phyloP scores from a whole-genome alignment of 352 stramenopile genomes.

The Aphanomyces euteiches region DNA sequence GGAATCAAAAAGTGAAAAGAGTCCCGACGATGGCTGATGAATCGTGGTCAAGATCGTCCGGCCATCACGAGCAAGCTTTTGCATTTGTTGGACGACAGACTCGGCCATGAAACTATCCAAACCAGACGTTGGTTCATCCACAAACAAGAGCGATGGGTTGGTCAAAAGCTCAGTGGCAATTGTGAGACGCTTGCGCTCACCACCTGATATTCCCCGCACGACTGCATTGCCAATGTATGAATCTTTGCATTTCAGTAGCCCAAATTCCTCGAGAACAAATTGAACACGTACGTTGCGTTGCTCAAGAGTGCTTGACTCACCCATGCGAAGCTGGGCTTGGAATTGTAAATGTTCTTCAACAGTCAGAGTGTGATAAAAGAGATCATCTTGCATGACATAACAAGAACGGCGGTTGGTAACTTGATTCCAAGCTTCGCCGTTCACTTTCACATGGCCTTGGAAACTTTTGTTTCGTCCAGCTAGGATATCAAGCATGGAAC shows the following conservation, averaged over 20 bases:
- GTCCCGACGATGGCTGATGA: conserved; percentile 69
- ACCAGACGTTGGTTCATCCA: conserved; percentile 77
- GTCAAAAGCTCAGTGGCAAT: conserved; percentile 78
- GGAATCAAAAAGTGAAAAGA: conserved; percentile 56
- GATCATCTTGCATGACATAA: conserved; percentile 88
- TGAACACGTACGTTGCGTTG: conserved; percentile 43
- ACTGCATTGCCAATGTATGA: conserved; percentile 44
- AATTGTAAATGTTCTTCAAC: conserved; percentile 87
- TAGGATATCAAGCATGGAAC: conserved; percentile 93
- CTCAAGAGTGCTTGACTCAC: conserved; percentile 29
- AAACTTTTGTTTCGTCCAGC: conserved; percentile 80
- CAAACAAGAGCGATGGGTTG: conserved; percentile 73
- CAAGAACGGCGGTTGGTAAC: conserved; percentile 35
- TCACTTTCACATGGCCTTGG: conserved; percentile 53
- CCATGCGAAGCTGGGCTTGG: conserved; percentile 75
- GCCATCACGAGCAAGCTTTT: conserved; percentile 71
- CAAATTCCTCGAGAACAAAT: conserved; percentile 52
- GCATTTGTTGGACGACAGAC: conserved; percentile 46
- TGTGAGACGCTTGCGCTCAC: conserved; percentile 77
- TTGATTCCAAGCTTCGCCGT: conserved; percentile 50
- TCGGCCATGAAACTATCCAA: conserved; percentile 62
- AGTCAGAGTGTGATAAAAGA: conserved; percentile 86
- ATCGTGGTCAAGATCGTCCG: conserved; percentile 88
- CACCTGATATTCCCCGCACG: conserved; percentile 60
- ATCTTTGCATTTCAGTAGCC: conserved; percentile 50